Percentiles rank a stretch among this genome's conserved stretches.
phyloP scores from a whole-genome alignment of 2,329 filamentous ascomycete genomes.

The Pseudogymnoascus sp. region DNA sequence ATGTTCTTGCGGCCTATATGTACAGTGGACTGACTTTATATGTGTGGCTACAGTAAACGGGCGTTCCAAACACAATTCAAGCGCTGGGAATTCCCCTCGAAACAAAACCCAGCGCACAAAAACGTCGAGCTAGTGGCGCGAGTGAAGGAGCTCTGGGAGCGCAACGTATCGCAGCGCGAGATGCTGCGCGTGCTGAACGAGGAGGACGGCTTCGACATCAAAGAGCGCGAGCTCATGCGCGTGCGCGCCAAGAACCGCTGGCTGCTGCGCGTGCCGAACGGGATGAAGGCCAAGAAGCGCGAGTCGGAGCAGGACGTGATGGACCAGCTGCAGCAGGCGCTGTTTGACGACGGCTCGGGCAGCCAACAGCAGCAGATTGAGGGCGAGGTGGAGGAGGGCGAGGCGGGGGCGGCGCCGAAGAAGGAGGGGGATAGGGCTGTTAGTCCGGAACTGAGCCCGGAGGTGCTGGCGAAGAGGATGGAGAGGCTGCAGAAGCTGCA shows the following conservation, averaged over 20 bases:
- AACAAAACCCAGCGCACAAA: constrained; percentile 66
- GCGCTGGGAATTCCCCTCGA: constrained; percentile 71
- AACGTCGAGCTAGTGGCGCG: constrained; percentile 61
- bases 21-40: constrained; percentile 20
- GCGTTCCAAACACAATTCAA: constrained; percentile 72
- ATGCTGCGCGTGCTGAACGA: constrained; percentile 65
- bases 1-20: not conserved
- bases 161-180: constrained; percentile 64
- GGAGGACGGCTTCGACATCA: constrained; percentile 66
- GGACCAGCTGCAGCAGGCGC: constrained; percentile 30
- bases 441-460: constrained; percentile 37
- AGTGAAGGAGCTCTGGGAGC: constrained; percentile 71
- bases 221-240: constrained; percentile 63
- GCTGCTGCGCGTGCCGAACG: constrained; percentile 57
- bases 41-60: constrained; percentile 53
- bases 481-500: constrained; percentile 50
- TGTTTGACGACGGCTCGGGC: constrained; percentile 29
- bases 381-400: constrained; percentile 24
- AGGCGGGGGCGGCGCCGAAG: constrained; percentile 18
- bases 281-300: constrained; percentile 42
- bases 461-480: constrained; percentile 47
- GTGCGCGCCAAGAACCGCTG: constrained; percentile 64
- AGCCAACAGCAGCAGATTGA: constrained; percentile 12
- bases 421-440: constrained; percentile 20
- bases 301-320: constrained; percentile 31